phyloP scores from a whole-genome alignment of 2,329 filamentous ascomycete genomes.

The Davidsoniella virescens region DNA sequence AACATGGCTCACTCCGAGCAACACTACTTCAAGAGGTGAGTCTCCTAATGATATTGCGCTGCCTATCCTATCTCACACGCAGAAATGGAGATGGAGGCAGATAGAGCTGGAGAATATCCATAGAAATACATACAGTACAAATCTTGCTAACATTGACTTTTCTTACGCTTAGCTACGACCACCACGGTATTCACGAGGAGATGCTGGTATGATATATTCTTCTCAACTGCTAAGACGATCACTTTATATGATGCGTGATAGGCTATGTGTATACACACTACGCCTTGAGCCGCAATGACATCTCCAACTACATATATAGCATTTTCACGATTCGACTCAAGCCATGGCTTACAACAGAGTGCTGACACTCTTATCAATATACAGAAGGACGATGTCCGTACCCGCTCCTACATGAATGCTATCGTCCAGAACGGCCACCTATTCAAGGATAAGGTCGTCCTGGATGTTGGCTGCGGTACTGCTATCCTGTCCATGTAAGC shows the following conservation, averaged over 20 bases:
- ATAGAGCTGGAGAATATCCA: background rate
- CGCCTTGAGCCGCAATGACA: background rate
- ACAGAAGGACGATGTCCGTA: constrained; percentile 97
- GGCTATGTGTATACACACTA: too few relatives aligned
- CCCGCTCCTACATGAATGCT: constrained; percentile 87
- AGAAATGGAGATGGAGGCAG: background rate
- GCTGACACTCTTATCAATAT: constrained; percentile 16
- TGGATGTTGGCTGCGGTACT: constrained; percentile 95
- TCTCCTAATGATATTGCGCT: background rate
- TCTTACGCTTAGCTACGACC: constrained; percentile 59
- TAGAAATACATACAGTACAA: background rate
- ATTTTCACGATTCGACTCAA: background rate
- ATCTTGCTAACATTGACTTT: constrained; percentile 7
- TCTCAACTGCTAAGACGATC: background rate
- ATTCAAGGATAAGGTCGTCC: constrained; percentile 67
- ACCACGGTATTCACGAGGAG: constrained; percentile 98
- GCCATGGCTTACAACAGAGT: constrained; percentile 1
- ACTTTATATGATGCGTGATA: too few relatives aligned
- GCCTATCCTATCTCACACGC: background rate
- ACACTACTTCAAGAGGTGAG: constrained; percentile 95
- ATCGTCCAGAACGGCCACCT: constrained; percentile 96
- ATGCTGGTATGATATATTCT: constrained; percentile 60
- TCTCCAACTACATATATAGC: too few relatives aligned
- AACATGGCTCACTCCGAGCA: constrained; percentile 85
- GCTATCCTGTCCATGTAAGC: constrained; percentile 94